Conservation (phyloP, 768 basidiomycete genomes). For the Suillus americanus region DNA sequence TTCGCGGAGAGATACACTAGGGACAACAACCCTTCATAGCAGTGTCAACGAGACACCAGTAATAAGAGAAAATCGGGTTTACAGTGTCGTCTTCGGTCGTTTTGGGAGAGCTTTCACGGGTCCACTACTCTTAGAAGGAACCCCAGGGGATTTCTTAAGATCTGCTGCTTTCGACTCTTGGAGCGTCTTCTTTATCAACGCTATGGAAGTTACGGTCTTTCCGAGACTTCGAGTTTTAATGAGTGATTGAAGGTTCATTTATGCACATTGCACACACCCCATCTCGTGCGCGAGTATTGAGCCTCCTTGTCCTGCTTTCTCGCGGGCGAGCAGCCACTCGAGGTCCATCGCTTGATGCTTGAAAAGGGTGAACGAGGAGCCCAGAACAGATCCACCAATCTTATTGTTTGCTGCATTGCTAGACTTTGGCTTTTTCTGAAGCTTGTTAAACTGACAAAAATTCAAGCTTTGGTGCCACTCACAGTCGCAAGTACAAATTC, state of each 20-base stretch:
- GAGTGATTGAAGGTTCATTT: neutral
- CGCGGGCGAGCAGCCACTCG: neutral
- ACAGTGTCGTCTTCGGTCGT: neutral
- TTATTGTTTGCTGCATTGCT: neutral
- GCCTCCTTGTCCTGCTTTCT: neutral
- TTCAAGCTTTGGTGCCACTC: neutral
- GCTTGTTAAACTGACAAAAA: neutral
- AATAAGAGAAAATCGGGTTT: neutral
- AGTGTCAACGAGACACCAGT: neutral
- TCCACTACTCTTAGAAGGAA: neutral
- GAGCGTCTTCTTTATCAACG: neutral
- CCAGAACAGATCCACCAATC: neutral
- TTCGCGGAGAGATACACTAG: neutral
- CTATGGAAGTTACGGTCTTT: neutral
- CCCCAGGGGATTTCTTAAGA: neutral
- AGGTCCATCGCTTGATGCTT: slow-evolving; percentile 4
- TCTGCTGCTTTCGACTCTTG: neutral
- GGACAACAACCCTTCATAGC: neutral
- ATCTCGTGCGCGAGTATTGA: neutral
- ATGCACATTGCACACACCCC: neutral
- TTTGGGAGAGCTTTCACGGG: neutral
- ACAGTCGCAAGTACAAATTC: neutral
- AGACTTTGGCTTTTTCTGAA: neutral
- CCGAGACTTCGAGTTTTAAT: neutral
- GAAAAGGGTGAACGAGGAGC: neutral